A percentile compares a stretch with the other conserved stretches of the same genome.
Evolutionary conservation across 441 rosid genomes (phyloP).

Genomic region (Gossypium trilobum): DNA sequence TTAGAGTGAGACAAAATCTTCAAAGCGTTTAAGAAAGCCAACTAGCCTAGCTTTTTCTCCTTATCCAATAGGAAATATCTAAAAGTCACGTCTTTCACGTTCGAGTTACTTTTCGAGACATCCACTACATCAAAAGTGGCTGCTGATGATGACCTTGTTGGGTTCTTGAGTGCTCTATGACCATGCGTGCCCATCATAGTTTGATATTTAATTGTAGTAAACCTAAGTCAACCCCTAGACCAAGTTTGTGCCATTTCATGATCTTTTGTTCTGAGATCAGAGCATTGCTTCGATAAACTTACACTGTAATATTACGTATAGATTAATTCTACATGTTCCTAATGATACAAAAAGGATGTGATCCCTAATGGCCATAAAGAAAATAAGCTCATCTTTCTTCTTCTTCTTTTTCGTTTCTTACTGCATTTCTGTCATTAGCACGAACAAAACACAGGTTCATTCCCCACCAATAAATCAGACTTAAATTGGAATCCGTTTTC

Average conservation of each 20-base stretch:
- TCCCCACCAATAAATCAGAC: background rate
- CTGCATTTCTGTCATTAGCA: background rate
- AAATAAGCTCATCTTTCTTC: no score
- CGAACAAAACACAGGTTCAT: background rate
- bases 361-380: background rate
- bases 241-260: background rate
- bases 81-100: background rate
- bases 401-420: background rate
- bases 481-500: background rate
- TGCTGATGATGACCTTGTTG: slow-evolving; percentile 6
- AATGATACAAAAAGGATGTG: background rate
- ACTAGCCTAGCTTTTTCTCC: background rate
- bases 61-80: background rate
- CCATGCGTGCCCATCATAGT: background rate
- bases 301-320: background rate
- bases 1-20: background rate
- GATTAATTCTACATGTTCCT: background rate
- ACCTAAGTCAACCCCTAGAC: background rate
- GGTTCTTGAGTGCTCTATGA: background rate
- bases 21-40: background rate
- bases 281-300: background rate
- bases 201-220: background rate
- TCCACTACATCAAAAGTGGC: slow-evolving; percentile 8
- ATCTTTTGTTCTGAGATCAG: background rate
- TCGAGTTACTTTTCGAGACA: background rate